phyloP scores from a whole-genome alignment of 371 early-diverging fungal genomes.

The Sporodiniella umbellata region DNA sequence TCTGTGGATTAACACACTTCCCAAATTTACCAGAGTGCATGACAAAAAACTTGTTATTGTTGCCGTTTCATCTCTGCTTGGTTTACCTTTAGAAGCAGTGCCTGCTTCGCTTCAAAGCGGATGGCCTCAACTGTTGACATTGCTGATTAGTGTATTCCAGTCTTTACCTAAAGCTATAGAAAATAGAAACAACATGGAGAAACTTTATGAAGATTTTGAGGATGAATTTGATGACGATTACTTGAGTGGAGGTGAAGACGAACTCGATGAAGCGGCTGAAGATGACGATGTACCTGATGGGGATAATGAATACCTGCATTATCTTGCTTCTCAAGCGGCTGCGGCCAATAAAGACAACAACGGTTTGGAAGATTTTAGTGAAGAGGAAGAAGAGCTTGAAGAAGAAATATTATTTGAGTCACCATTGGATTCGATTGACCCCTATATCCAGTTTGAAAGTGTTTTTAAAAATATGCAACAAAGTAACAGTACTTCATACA shows the following conservation, averaged over 20 bases:
- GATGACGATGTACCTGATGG: conserved; percentile 61
- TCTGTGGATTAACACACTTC: conserved; percentile 72
- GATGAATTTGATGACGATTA: conserved; percentile 28
- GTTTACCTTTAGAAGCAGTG: conserved; percentile 63
- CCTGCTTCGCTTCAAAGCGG: conserved; percentile 69
- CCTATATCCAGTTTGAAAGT: conserved; percentile 71
- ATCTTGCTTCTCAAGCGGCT: conserved; percentile 57
- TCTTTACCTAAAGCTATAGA: conserved; percentile 77
- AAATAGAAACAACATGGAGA: conserved; percentile 62
- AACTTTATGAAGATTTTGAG: conserved; percentile 58
- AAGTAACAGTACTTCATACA: conserved; percentile 42
- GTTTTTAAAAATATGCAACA: conserved; percentile 44
- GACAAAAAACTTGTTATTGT: conserved; percentile 89
- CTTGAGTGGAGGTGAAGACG: conserved; percentile 28
- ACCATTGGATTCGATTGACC: conserved; percentile 82
- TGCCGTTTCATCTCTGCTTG: conserved; percentile 70
- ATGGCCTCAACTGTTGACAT: conserved; percentile 70
- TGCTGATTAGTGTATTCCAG: conserved; percentile 68
- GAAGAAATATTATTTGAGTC: conserved; percentile 82
- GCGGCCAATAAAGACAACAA: conserved; percentile 52
- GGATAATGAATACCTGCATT: conserved; percentile 64
- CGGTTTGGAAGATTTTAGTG: conserved; percentile 64
- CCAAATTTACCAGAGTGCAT: conserved; percentile 79
- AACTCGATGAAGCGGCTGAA: conserved; percentile 27
- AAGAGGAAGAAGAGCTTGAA: conserved; percentile 66